phyloP scores from a whole-genome alignment of 768 basidiomycete genomes.

The Tricholoma matsutake region DNA sequence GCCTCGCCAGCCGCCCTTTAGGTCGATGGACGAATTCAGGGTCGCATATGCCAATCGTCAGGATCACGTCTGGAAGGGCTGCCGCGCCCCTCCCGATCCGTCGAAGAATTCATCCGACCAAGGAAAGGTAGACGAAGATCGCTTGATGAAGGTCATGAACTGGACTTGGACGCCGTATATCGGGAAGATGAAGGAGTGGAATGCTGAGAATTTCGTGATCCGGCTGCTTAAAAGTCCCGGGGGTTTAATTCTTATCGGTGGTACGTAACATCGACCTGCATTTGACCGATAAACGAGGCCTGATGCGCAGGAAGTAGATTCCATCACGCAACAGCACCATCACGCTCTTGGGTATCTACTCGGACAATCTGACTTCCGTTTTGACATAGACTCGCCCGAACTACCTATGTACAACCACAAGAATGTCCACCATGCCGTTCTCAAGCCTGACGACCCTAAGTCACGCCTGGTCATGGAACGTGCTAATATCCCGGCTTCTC shows the following conservation, averaged over 20 bases:
- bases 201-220: constrained; percentile 29
- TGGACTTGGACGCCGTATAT: constrained; percentile 28
- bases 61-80: constrained; percentile 26
- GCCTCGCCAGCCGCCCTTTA: constrained; percentile 22
- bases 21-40: constrained; percentile 19
- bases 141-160: constrained; percentile 28
- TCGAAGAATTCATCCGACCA: constrained; percentile 8
- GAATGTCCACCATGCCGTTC: constrained; percentile 24
- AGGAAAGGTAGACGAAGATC: constrained; percentile 20
- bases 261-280: constrained; percentile 12
- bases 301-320: constrained; percentile 13
- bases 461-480: constrained; percentile 20
- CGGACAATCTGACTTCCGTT: constrained; percentile 20
- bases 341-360: constrained; percentile 23
- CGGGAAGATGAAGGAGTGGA: constrained; percentile 22
- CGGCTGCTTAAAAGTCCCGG: constrained; percentile 26
- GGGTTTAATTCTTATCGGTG: constrained; percentile 27
- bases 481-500: constrained; percentile 25
- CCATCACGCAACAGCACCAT: constrained; percentile 22
- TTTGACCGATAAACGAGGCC: neutral
- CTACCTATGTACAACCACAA: constrained; percentile 21
- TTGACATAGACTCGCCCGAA: constrained; percentile 20
- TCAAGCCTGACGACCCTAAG: constrained; percentile 20
- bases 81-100: constrained; percentile 17
- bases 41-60: constrained; percentile 21